These are phyloP conservation scores for Parathielavia hyrcaniae DNA, from an alignment of 495 filamentous ascomycete genomes.

Conservation along the genomic window DNA sequence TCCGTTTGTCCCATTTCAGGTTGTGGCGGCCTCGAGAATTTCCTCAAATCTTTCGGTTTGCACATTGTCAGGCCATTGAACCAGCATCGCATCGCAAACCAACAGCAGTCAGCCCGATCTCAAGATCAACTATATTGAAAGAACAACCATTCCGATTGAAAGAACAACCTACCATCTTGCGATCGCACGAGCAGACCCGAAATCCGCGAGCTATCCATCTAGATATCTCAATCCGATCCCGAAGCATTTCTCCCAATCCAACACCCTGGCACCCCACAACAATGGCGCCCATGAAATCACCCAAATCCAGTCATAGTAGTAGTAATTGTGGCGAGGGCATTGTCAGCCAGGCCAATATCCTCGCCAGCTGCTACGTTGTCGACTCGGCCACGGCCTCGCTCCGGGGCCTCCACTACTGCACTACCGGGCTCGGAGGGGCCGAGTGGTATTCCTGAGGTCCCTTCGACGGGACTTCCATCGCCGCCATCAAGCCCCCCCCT, in stretches of 20 bases:
- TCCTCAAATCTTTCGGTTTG: not conserved
- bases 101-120: not conserved
- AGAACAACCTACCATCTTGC: not conserved
- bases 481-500: slow-evolving; percentile 78
- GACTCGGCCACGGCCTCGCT: slow-evolving; percentile 44
- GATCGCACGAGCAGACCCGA: not conserved
- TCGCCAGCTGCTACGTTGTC: slow-evolving; percentile 81
- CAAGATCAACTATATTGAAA: no score
- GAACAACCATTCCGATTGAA: no score
- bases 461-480: slow-evolving; percentile 66
- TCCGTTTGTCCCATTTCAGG: not conserved
- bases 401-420: slow-evolving; percentile 88
- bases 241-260: not conserved
- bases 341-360: slow-evolving; percentile 56
- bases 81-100: not conserved
- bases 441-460: slow-evolving; percentile 98
- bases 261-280: slow-evolving; percentile 37
- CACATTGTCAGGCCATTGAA: no score
- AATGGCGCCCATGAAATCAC: slow-evolving; percentile 59
- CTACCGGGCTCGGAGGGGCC: slow-evolving; percentile 67
- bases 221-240: not conserved
- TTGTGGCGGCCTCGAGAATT: not conserved
- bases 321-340: slow-evolving; percentile 59
- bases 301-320: slow-evolving; percentile 63
- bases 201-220: not conserved